Conservation (phyloP, 2,329 filamentous ascomycete species). For the Colletotrichum plurivorum region DNA sequence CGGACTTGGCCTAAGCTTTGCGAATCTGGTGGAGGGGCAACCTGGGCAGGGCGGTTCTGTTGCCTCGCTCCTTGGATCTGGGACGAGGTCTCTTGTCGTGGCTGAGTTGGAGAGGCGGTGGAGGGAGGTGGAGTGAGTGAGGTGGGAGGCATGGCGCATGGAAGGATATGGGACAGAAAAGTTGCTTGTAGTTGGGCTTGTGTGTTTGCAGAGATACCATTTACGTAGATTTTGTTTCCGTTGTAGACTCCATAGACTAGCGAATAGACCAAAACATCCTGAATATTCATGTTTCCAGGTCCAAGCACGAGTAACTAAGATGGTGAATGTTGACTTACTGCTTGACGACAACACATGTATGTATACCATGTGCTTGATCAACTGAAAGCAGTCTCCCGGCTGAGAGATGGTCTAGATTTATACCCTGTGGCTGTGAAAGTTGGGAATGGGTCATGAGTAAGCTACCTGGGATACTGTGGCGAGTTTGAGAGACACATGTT, state of each 20-base stretch:
- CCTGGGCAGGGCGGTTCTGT: conserved; percentile 45
- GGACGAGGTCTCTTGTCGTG: conserved; percentile 41
- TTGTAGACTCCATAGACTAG: background rate
- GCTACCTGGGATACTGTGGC: too few relatives aligned
- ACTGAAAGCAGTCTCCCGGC: too few relatives aligned
- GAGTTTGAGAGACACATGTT: too few relatives aligned
- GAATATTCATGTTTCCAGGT: background rate
- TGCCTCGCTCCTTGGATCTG: conserved; percentile 35
- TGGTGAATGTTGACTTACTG: background rate
- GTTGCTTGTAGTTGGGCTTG: background rate
- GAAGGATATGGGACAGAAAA: background rate
- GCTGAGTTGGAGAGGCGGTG: conserved; percentile 50
- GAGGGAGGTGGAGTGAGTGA: conserved; percentile 50
- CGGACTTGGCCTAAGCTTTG: conserved; percentile 49
- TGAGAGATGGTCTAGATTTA: too few relatives aligned
- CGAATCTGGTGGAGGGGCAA: conserved; percentile 48
- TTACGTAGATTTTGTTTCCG: conserved; percentile 5
- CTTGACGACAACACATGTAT: too few relatives aligned
- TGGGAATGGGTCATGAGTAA: too few relatives aligned
- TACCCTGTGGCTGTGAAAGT: too few relatives aligned
- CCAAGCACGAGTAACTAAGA: background rate
- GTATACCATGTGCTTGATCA: too few relatives aligned
- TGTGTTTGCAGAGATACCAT: conserved; percentile 33
- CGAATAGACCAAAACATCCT: background rate
- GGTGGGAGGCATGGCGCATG: background rate